Percentiles rank a stretch among this genome's conserved stretches.
Conservation (phyloP, 345 rosid genomes). For the Eucalyptus paniculata region DNA sequence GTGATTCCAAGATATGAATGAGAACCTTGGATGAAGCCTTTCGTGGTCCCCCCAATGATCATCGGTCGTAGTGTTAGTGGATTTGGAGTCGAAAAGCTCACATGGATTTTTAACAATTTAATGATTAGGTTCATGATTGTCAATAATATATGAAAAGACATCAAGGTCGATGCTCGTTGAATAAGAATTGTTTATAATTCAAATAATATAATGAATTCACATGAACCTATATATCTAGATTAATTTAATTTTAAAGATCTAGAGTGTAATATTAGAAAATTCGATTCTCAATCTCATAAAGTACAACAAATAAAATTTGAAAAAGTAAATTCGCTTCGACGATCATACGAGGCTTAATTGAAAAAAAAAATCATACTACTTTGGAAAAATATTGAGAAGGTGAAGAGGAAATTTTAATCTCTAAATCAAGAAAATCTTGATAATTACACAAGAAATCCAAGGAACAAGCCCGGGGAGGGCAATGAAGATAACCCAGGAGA, state of each 20-base stretch:
- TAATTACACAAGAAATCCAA: not conserved
- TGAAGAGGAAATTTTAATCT: not conserved
- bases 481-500: no score
- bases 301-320: not conserved
- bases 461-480: no score
- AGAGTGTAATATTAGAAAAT: not conserved
- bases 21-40: no score
- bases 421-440: not conserved
- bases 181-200: not conserved
- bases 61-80: not conserved
- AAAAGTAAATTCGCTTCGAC: not conserved
- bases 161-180: not conserved
- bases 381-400: not conserved
- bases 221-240: not conserved
- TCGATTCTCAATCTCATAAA: not conserved
- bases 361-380: not conserved
- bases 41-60: not conserved
- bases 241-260: not conserved
- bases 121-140: not conserved
- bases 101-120: not conserved
- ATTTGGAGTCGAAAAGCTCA: not conserved
- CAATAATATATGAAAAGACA: not conserved
- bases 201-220: not conserved
- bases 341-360: fast-evolving
- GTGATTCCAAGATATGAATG: no score